phyloP scores from a whole-genome alignment of 805 yeast species.

The Starmerella powellii region DNA sequence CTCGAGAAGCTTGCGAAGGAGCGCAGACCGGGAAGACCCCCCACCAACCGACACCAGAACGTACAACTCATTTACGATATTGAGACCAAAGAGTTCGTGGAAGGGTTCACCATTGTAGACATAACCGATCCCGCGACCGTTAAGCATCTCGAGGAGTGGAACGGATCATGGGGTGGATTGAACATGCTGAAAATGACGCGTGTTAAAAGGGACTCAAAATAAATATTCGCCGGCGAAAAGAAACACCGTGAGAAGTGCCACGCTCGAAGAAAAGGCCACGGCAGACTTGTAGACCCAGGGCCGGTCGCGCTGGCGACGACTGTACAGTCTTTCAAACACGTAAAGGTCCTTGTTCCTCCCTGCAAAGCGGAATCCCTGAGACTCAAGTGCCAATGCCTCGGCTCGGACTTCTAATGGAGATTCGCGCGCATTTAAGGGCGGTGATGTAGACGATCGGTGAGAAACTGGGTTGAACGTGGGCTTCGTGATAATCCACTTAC shows the following conservation, averaged over 20 bases:
- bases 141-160: constrained; percentile 55
- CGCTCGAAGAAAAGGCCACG: constrained; percentile 3
- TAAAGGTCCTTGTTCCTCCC: constrained; percentile 34
- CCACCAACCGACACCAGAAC: constrained; percentile 53
- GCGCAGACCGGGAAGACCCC: constrained; percentile 84
- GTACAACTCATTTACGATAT: constrained; percentile 49
- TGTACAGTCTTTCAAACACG: constrained; percentile 27
- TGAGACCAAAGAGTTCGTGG: constrained; percentile 49
- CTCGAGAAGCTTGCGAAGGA: constrained; percentile 44
- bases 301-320: constrained; percentile 5
- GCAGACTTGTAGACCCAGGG: constrained; percentile 8
- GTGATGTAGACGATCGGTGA: neutral
- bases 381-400: constrained; percentile 36
- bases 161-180: constrained; percentile 65
- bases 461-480: constrained; percentile 7
- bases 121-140: constrained; percentile 51
- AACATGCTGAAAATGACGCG: constrained; percentile 14
- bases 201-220: constrained; percentile 4
- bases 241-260: constrained; percentile 9
- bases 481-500: neutral
- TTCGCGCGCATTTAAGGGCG: neutral
- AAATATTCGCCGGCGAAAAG: constrained; percentile 15
- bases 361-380: constrained; percentile 41
- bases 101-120: constrained; percentile 67
- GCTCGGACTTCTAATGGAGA: constrained; percentile 12